Conservation (phyloP, 2,329 filamentous ascomycete species). For the Thelonectria blattea region DNA sequence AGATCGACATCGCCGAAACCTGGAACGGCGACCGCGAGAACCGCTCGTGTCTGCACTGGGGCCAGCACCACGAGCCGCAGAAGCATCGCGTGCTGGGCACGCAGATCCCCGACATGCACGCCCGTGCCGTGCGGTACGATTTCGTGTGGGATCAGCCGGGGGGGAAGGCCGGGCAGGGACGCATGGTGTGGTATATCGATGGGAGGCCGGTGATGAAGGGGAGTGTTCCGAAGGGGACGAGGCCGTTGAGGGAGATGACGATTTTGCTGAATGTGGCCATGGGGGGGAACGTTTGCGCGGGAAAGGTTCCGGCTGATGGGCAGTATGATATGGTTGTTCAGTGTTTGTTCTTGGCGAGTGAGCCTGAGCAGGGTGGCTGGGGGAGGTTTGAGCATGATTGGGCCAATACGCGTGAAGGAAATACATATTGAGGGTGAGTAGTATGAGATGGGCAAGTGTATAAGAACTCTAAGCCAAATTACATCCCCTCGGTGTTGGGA, state of each 20-base stretch:
- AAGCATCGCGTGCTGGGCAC: constrained; percentile 64
- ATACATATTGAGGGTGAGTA: too few species aligned
- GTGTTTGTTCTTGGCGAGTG: constrained; percentile 57
- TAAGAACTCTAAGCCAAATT: too few species aligned
- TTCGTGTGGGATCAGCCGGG: constrained; percentile 61
- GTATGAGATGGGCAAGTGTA: too few species aligned
- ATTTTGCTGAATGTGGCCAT: constrained; percentile 67
- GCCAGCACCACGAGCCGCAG: constrained; percentile 58
- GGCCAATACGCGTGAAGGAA: constrained; percentile 40
- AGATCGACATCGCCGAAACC: constrained; percentile 66
- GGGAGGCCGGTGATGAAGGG: constrained; percentile 63
- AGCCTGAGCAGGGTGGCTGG: constrained; percentile 60
- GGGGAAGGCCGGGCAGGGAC: constrained; percentile 50
- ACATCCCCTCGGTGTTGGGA: too few species aligned
- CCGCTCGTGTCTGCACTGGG: constrained; percentile 65
- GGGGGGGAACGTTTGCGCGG: constrained; percentile 64
- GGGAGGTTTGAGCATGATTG: constrained; percentile 59
- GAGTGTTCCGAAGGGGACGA: constrained; percentile 56
- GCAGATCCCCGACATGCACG: constrained; percentile 54
- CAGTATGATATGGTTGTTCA: constrained; percentile 63
- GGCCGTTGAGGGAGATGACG: constrained; percentile 61
- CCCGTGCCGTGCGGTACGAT: constrained; percentile 56
- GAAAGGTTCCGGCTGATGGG: constrained; percentile 57
- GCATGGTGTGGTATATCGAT: constrained; percentile 66
- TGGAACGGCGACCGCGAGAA: constrained; percentile 65